A percentile compares a stretch with the other conserved stretches of the same genome.
Evolutionary conservation across 305 asterid genomes (phyloP).

Genomic region (Solanum hybrid): DNA sequence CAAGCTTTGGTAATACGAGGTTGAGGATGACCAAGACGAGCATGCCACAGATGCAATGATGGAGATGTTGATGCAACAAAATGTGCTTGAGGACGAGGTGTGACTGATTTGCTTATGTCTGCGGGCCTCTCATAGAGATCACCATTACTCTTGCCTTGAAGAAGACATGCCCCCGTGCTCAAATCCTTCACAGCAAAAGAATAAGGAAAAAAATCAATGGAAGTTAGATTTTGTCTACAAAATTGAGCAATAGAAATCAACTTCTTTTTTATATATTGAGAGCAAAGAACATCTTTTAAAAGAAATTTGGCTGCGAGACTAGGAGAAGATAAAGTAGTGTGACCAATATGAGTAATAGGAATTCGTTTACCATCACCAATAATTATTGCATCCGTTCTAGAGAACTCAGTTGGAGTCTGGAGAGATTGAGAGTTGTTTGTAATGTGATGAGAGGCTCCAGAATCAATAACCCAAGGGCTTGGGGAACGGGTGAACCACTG

Average conservation of each 20-base stretch:
- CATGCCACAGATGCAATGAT: not conserved
- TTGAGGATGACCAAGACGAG: not conserved
- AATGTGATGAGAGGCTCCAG: not conserved
- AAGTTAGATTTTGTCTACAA: not conserved
- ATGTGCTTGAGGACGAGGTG: not conserved
- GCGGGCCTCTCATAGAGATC: not conserved
- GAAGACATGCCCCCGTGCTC: not conserved
- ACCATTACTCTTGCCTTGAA: not conserved
- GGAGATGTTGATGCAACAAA: not conserved
- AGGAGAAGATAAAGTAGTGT: not conserved
- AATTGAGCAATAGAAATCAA: not conserved
- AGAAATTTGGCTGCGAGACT: not conserved
- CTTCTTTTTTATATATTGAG: not conserved
- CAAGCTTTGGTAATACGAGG: not conserved
- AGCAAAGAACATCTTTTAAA: too few relatives aligned
- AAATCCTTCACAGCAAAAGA: not conserved
- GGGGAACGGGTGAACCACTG: not conserved
- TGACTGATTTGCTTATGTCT: not conserved
- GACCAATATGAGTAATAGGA: not conserved
- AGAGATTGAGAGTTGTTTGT: not conserved
- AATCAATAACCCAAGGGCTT: not conserved
- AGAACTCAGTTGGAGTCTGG: not conserved
- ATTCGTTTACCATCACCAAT: not conserved
- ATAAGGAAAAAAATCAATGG: not conserved
- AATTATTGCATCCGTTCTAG: not conserved